These are phyloP conservation scores for Monosporozyma aerobia DNA, from an alignment of 805 yeast species.

Conservation along the genomic window DNA sequence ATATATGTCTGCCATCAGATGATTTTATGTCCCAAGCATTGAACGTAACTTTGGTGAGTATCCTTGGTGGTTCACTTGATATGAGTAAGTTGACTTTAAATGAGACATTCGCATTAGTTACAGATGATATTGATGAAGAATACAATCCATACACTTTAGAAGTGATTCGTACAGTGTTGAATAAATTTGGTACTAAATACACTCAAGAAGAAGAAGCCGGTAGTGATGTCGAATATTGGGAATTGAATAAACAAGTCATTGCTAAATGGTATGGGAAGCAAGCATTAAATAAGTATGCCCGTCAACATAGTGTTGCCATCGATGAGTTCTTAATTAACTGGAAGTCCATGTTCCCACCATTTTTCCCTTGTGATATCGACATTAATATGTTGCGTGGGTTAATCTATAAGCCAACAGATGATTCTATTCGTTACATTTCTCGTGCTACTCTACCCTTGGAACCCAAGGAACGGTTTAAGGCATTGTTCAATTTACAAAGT, in stretches of 20 bases:
- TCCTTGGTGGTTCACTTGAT: slow-evolving; percentile 30
- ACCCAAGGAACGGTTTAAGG: slow-evolving; percentile 39
- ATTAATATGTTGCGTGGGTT: slow-evolving; percentile 46
- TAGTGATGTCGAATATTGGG: slow-evolving; percentile 16
- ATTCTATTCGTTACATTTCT: slow-evolving; percentile 51
- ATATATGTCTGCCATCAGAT: slow-evolving; percentile 31
- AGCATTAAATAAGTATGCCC: slow-evolving; percentile 35
- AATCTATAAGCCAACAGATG: slow-evolving; percentile 39
- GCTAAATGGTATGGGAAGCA: slow-evolving; percentile 58
- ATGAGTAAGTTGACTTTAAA: slow-evolving; percentile 23
- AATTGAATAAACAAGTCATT: slow-evolving; percentile 36
- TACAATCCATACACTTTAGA: slow-evolving; percentile 29
- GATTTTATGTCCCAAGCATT: slow-evolving; percentile 29
- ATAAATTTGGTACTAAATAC: slow-evolving; percentile 33
- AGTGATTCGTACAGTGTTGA: slow-evolving; percentile 42
- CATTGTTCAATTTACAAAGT: slow-evolving; percentile 44
- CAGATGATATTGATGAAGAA: slow-evolving; percentile 26
- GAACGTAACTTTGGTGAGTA: slow-evolving; percentile 32
- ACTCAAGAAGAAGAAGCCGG: slow-evolving; percentile 11
- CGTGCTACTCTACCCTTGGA: slow-evolving; percentile 40
- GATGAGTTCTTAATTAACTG: slow-evolving; percentile 57
- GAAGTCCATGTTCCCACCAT: slow-evolving; percentile 54
- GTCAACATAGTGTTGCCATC: slow-evolving; percentile 22
- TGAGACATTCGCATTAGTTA: slow-evolving; percentile 24
- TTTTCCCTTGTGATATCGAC: slow-evolving; percentile 52